Evolutionary conservation across 2,329 filamentous ascomycete genomes (phyloP).

Genomic region (Beauveria scarabaeidicola): DNA sequence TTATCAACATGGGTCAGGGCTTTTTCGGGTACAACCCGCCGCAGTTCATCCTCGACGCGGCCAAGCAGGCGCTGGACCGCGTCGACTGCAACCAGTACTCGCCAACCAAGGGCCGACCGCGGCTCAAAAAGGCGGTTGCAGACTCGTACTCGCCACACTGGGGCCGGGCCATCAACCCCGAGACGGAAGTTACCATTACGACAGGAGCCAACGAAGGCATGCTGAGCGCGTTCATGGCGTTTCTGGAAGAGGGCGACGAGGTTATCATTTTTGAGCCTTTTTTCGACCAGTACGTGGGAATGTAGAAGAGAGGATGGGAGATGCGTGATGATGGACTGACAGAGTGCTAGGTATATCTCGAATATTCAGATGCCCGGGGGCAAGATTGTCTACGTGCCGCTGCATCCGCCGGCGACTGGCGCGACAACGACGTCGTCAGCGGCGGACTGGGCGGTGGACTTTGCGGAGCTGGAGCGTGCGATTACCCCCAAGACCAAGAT

Average conservation of each 20-base stretch:
- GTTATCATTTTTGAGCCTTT: slow-evolving; percentile 98
- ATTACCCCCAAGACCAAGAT: slow-evolving; percentile 88
- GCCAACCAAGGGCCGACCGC: slow-evolving; percentile 84
- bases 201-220: slow-evolving; percentile 88
- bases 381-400: slow-evolving; percentile 88
- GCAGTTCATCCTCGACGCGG: slow-evolving; percentile 80
- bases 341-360: slow-evolving; percentile 62
- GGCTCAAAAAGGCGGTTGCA: slow-evolving; percentile 86
- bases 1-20: slow-evolving; percentile 55
- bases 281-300: slow-evolving; percentile 73
- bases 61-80: slow-evolving; percentile 77
- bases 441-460: slow-evolving; percentile 80
- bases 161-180: slow-evolving; percentile 71
- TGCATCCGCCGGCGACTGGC: slow-evolving; percentile 79
- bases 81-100: slow-evolving; percentile 99
- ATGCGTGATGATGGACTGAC: background rate
- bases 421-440: slow-evolving; percentile 73
- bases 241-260: slow-evolving; percentile 89
- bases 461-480: slow-evolving; percentile 69
- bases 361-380: slow-evolving; percentile 99
- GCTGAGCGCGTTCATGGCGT: slow-evolving; percentile 96
- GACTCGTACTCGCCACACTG: slow-evolving; percentile 88
- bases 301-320: background rate
- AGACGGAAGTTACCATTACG: slow-evolving; percentile 90
- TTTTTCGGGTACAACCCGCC: slow-evolving; percentile 94